phyloP scores from a whole-genome alignment of 2,329 filamentous ascomycete species.

The Fusarium multiceps region DNA sequence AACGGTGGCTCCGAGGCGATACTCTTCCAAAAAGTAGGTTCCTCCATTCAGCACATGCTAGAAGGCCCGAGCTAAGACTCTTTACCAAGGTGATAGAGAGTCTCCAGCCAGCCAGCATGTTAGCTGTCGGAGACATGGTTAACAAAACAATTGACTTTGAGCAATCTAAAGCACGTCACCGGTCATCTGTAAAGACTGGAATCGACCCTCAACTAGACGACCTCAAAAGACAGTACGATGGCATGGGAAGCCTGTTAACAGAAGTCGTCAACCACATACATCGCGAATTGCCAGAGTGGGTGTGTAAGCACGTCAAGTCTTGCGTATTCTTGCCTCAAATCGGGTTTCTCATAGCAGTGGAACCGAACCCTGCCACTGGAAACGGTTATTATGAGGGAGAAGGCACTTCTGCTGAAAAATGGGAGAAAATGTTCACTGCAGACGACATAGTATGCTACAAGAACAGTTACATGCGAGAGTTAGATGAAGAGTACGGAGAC shows the following conservation, averaged over 20 bases:
- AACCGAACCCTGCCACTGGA: constrained; percentile 62
- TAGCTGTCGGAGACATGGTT: constrained; percentile 76
- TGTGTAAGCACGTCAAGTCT: constrained; percentile 67
- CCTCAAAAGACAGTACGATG: constrained; percentile 81
- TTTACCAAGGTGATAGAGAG: constrained; percentile 64
- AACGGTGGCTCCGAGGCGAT: constrained; percentile 28
- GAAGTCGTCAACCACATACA: constrained; percentile 74
- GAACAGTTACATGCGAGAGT: constrained; percentile 79
- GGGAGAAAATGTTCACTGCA: constrained; percentile 82
- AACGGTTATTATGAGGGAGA: constrained; percentile 72
- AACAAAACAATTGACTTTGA: constrained; percentile 83
- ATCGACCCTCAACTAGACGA: constrained; percentile 80
- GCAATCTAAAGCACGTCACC: constrained; percentile 74
- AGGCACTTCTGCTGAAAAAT: constrained; percentile 66
- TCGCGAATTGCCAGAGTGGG: constrained; percentile 69
- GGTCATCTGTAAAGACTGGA: constrained; percentile 78
- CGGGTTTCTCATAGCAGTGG: constrained; percentile 86
- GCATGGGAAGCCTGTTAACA: constrained; percentile 78
- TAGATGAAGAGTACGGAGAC: constrained; percentile 86
- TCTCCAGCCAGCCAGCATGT: constrained; percentile 69
- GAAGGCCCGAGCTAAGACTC: constrained; percentile 4
- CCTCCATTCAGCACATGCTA: not conserved
- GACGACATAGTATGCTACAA: constrained; percentile 85
- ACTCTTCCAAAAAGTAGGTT: constrained; percentile 56
- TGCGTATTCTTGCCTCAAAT: constrained; percentile 93